Percentiles rank a stretch among this genome's conserved stretches.
These are phyloP conservation scores for Plenodomus lindquistii DNA, from an alignment of 2,329 filamentous ascomycete genomes.

Conservation along the genomic window DNA sequence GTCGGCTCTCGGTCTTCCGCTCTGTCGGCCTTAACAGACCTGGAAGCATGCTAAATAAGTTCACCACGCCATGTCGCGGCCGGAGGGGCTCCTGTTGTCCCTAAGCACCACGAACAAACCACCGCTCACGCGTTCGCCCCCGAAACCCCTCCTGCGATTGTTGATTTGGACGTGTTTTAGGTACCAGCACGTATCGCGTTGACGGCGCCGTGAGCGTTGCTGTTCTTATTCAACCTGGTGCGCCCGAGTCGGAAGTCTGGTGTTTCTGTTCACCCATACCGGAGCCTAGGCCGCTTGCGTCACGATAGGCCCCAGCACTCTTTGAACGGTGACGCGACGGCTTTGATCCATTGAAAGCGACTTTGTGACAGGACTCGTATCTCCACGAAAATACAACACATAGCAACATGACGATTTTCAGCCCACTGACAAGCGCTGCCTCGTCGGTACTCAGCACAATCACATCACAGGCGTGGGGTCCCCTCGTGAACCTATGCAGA, in stretches of 20 bases:
- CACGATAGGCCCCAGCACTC: not conserved
- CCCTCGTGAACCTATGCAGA: conserved; percentile 52
- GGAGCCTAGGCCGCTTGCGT: not conserved
- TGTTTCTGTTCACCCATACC: not conserved
- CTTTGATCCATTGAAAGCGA: too few relatives aligned
- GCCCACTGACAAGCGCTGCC: conserved; percentile 43
- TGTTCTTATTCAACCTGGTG: not conserved
- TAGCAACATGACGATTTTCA: conserved; percentile 41
- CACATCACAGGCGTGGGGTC: conserved; percentile 53
- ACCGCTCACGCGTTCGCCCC: not conserved
- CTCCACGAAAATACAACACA: not conserved
- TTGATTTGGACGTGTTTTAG: not conserved
- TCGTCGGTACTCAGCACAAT: conserved; percentile 48
- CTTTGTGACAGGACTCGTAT: too few relatives aligned
- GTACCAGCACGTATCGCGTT: not conserved
- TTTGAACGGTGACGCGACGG: too few relatives aligned
- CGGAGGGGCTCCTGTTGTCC: not conserved
- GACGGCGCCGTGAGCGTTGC: not conserved
- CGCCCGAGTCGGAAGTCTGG: not conserved
- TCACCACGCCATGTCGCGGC: conserved; percentile 3
- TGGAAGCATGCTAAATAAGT: conserved; percentile 10
- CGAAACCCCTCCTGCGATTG: not conserved
- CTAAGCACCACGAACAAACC: not conserved
- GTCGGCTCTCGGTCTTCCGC: conserved; percentile 19
- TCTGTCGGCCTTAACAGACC: not conserved